phyloP scores from a whole-genome alignment of 768 basidiomycete genomes.

The Auriscalpium microsporum region DNA sequence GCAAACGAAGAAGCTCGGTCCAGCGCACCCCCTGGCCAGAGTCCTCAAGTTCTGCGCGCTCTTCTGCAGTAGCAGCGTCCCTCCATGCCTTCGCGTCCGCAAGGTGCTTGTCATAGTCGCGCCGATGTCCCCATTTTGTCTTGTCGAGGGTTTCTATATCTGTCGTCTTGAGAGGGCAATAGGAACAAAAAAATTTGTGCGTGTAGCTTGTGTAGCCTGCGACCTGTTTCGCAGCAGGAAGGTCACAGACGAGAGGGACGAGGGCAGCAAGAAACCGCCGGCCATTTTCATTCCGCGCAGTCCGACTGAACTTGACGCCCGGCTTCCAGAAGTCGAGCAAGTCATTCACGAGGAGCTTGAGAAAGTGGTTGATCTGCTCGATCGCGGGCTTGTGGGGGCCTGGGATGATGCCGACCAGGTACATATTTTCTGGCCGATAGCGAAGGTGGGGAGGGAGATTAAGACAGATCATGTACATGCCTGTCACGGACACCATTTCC shows the following conservation, averaged over 20 bases:
- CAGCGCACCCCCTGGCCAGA: conserved; percentile 19
- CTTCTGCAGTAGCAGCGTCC: conserved; percentile 5
- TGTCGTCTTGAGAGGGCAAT: conserved; percentile 15
- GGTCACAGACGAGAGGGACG: conserved; percentile 9
- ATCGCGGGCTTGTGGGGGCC: conserved; percentile 14
- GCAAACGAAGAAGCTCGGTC: conserved; percentile 23
- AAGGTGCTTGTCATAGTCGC: not conserved
- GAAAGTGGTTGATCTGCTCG: conserved; percentile 3
- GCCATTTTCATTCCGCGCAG: not conserved
- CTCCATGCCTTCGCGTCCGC: conserved; percentile 14
- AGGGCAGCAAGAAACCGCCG: conserved; percentile 2
- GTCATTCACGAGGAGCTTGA: conserved; percentile 10
- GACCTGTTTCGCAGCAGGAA: conserved; percentile 21
- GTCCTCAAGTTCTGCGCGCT: conserved; percentile 8
- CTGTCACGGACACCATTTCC: conserved; percentile 2
- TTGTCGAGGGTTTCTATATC: conserved; percentile 16
- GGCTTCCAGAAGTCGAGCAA: conserved; percentile 12
- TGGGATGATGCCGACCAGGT: conserved; percentile 15
- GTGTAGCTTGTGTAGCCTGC: conserved; percentile 16
- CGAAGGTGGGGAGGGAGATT: conserved; percentile 23
- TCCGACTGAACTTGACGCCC: conserved; percentile 1
- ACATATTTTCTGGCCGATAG: conserved; percentile 20
- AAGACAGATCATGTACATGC: conserved; percentile 13
- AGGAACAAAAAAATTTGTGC: conserved; percentile 16
- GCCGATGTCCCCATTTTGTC: conserved; percentile 3